Evolutionary conservation across 2,329 filamentous ascomycete genomes (phyloP).

Genomic region (Trichocomaceae sp.): DNA sequence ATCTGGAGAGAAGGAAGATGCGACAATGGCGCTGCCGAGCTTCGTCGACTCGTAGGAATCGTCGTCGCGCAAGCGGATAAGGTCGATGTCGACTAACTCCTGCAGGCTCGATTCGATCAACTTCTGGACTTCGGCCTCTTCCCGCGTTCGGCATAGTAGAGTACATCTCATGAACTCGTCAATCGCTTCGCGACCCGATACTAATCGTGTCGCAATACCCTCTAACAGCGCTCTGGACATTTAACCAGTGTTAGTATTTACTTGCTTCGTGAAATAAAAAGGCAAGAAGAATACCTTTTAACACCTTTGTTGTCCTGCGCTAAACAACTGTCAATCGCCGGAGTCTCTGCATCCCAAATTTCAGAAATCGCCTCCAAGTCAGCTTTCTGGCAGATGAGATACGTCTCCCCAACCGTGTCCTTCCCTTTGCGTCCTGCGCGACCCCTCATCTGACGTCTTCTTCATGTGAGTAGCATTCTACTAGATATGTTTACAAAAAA

Average conservation of each 20-base stretch:
- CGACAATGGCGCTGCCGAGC: slow-evolving; percentile 64
- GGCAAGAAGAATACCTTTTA: slow-evolving; percentile 47
- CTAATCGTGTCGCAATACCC: slow-evolving; percentile 61
- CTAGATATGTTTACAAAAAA: too few species aligned
- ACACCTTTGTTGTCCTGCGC: slow-evolving; percentile 61
- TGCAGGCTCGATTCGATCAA: slow-evolving; percentile 55
- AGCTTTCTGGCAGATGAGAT: slow-evolving; percentile 62
- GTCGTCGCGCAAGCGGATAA: slow-evolving; percentile 48
- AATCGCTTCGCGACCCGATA: slow-evolving; percentile 58
- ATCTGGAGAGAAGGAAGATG: slow-evolving; percentile 65
- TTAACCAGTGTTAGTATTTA: neutral
- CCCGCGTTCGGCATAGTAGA: slow-evolving; percentile 55
- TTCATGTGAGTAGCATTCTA: slow-evolving; percentile 18
- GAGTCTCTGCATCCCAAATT: slow-evolving; percentile 65
- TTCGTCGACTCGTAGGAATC: slow-evolving; percentile 56
- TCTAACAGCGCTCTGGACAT: slow-evolving; percentile 59
- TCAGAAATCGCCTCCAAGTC: slow-evolving; percentile 65
- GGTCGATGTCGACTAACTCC: slow-evolving; percentile 50
- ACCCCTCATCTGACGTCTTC: slow-evolving; percentile 67
- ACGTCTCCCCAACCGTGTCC: slow-evolving; percentile 70
- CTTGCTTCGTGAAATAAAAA: neutral
- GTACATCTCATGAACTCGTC: slow-evolving; percentile 64
- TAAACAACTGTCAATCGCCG: slow-evolving; percentile 62
- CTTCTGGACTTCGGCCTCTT: slow-evolving; percentile 43
- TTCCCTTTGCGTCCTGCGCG: slow-evolving; percentile 73